phyloP scores from a whole-genome alignment of 225 moss, liverwort and hornwort species.

The Marchantia polymorpha region DNA sequence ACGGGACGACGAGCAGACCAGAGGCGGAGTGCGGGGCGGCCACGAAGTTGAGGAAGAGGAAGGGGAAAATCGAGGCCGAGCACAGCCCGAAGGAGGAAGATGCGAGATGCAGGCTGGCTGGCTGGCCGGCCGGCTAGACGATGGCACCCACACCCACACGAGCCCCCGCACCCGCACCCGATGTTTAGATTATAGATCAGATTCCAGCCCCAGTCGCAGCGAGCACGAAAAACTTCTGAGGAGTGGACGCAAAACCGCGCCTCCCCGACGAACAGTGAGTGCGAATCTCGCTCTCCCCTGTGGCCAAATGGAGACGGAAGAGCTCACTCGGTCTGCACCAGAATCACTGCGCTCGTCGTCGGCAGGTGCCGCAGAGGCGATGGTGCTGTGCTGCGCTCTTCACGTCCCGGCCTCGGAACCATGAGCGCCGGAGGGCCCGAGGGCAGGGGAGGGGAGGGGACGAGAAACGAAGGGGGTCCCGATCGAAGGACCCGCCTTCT shows the following conservation, averaged over 20 bases:
- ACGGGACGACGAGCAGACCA: background rate
- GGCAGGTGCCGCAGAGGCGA: background rate
- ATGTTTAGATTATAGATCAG: no score
- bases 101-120: background rate
- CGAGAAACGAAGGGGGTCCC: background rate
- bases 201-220: no score
- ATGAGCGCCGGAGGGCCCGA: background rate
- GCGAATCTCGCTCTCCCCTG: background rate
- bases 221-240: background rate
- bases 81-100: background rate
- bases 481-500: background rate
- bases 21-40: background rate
- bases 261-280: no score
- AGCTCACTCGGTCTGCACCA: background rate
- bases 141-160: background rate
- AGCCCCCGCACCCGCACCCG: no score
- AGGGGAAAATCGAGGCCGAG: background rate
- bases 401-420: background rate
- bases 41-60: no score
- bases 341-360: background rate
- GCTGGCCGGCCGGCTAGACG: background rate
- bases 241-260: no score
- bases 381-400: conserved; percentile 3
- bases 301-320: background rate
- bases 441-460: background rate